phyloP scores from a whole-genome alignment of 2,329 filamentous ascomycete genomes.

The Clarireedia monteithiana region DNA sequence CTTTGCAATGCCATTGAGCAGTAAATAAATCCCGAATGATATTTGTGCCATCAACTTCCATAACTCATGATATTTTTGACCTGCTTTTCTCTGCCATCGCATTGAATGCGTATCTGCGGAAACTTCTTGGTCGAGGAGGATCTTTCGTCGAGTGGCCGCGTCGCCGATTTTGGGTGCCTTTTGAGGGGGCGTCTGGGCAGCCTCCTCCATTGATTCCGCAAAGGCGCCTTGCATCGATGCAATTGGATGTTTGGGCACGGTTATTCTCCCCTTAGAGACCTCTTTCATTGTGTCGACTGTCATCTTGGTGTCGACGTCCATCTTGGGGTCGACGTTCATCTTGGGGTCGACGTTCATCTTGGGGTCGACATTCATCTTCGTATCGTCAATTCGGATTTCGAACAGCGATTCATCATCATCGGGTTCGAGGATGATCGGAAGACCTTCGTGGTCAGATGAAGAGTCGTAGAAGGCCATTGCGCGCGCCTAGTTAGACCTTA shows the following conservation, averaged over 20 bases:
- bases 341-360: too few relatives aligned
- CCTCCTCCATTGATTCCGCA: slow-evolving; percentile 72
- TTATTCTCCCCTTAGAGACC: slow-evolving; percentile 6
- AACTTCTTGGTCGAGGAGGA: slow-evolving; percentile 58
- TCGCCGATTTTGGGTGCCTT: slow-evolving; percentile 47
- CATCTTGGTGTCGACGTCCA: slow-evolving; percentile 12
- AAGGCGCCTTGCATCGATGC: slow-evolving; percentile 73
- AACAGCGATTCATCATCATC: slow-evolving; percentile 10
- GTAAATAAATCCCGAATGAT: slow-evolving; percentile 82
- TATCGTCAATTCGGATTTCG: slow-evolving; percentile 5
- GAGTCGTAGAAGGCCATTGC: slow-evolving; percentile 17
- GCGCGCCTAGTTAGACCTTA: slow-evolving; percentile 9
- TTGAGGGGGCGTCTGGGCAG: slow-evolving; percentile 41
- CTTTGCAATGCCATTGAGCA: slow-evolving; percentile 79
- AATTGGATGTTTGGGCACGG: slow-evolving; percentile 58
- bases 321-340: background rate
- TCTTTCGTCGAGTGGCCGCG: slow-evolving; percentile 55
- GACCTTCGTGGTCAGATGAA: slow-evolving; percentile 12
- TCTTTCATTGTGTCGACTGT: slow-evolving; percentile 22
- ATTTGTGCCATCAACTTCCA: slow-evolving; percentile 89
- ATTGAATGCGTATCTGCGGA: slow-evolving; percentile 65
- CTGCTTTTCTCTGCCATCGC: slow-evolving; percentile 67
- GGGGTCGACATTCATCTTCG: slow-evolving; percentile 8
- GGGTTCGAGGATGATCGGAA: slow-evolving; percentile 19
- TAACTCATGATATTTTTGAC: slow-evolving; percentile 76